Base-by-base conservation (phyloP, 2,329 filamentous ascomycete species). In the Ceratocystis variospora region DNA sequence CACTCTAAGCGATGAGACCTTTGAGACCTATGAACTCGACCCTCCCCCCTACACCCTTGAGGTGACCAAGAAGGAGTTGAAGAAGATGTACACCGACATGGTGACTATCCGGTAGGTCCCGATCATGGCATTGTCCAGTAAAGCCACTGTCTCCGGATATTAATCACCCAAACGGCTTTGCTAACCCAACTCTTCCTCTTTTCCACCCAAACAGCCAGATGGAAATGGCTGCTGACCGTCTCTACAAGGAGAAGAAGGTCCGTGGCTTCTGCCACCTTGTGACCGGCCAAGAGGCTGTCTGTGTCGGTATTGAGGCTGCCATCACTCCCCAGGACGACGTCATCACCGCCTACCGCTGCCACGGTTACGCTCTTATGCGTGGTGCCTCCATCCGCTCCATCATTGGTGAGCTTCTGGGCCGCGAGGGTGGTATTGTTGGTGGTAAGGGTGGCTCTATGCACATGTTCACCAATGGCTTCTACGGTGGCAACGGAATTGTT, bases 201-300 rank as follows among this genome's bases (percentile, higher is more conserved):
- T 19, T 22, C 22, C 12, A 19, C 44, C n/a, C 28, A 28, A 70
- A 66, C 73, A 96, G 92, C 80, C 94, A 96, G 78, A 96, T 99
- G 94, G 94, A 99, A 80, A 96, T 99, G 93, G 92, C 93, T 71
- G 91, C 94, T 80, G 94, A 99, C 77, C 86, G 93, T 76, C 83
- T 99, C 74, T 99, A 99, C 89, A 99, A 99, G 83, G 94, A 97
- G 83, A 99, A 99, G 88, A 97, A 99, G 85, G 97, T 99, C 73
- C 89, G 94, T 73, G 94, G 94, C 80, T 99, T 99, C 88, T 99
- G 94, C 81, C 94, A 99, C 81, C 80, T 99, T 78, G 97, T 94
- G 68, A 96, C 89, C 68, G 94, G 94, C 70, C 94, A 99, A 80
- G 94, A 99, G 83, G 94, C 94, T 71, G 94, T 99, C 71, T 91